Conservation (phyloP, 345 rosid species). For the Populus alba region DNA sequence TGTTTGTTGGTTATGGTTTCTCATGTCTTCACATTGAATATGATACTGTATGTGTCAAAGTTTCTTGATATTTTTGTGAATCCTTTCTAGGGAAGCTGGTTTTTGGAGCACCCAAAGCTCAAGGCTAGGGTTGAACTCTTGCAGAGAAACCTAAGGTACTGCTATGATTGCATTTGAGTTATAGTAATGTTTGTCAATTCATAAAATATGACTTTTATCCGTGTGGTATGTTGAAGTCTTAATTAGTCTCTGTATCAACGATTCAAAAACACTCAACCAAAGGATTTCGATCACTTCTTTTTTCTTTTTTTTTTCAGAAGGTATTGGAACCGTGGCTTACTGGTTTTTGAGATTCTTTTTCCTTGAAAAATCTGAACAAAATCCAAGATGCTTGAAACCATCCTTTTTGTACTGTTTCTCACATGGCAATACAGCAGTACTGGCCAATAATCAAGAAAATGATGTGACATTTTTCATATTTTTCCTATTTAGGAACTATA, state of each 20-base stretch:
- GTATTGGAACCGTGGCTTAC: neutral
- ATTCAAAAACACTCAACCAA: neutral
- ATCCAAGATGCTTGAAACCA: neutral
- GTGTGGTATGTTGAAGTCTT: neutral
- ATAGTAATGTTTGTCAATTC: neutral
- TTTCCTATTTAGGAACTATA: constrained; percentile 43
- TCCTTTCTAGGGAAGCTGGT: constrained; percentile 33
- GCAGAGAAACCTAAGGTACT: constrained; percentile 46
- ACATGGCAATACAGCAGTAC: neutral
- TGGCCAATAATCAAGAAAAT: neutral
- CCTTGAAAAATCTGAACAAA: neutral
- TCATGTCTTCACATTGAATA: neutral
- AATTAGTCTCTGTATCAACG: neutral
- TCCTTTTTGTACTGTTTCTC: neutral
- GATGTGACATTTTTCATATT: neutral
- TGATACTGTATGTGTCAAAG: neutral
- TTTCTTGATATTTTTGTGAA: neutral
- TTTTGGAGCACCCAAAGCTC: constrained; percentile 9
- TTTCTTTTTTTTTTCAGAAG: neutral
- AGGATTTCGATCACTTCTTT: neutral
- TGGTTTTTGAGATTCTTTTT: neutral
- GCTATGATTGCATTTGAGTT: neutral
- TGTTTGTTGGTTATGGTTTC: neutral
- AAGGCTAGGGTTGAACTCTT: constrained; percentile 9
- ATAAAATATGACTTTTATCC: neutral